A percentile compares a stretch with the other conserved stretches of the same genome.
Evolutionary conservation across 192 early-diverging fungal genomes (phyloP).

Genomic region (Gamsiella multidivaricata): DNA sequence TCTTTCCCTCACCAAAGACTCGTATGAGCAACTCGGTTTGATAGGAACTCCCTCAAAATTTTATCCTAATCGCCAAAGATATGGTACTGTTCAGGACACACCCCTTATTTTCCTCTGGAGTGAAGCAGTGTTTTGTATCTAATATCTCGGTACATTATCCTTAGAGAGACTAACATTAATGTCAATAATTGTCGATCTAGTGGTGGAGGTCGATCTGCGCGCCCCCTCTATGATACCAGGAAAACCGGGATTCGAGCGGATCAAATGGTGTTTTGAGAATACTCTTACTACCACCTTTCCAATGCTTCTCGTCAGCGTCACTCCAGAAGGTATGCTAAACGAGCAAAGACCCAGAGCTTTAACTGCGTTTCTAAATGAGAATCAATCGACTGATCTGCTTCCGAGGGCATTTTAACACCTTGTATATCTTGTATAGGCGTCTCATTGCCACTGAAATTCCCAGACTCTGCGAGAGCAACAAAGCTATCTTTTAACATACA

Average conservation of each 20-base stretch:
- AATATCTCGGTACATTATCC: too few relatives aligned
- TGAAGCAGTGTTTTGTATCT: too few relatives aligned
- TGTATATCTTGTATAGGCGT: not conserved
- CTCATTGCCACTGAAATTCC: constrained; percentile 49
- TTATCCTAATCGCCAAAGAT: constrained; percentile 40
- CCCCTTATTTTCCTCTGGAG: not conserved
- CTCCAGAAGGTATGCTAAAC: constrained; percentile 23
- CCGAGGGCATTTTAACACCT: not conserved
- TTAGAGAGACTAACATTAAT: too few relatives aligned
- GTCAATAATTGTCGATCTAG: constrained; percentile 20
- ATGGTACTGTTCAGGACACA: constrained; percentile 22
- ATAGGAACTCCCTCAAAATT: constrained; percentile 50
- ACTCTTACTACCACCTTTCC: constrained; percentile 38
- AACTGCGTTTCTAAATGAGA: too few relatives aligned
- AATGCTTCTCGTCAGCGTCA: constrained; percentile 47
- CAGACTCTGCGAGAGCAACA: constrained; percentile 12
- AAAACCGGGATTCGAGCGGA: constrained; percentile 56
- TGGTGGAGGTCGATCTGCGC: constrained; percentile 48
- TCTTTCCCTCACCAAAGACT: constrained; percentile 56
- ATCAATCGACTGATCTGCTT: not conserved
- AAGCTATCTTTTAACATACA: constrained; percentile 19
- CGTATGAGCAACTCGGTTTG: constrained; percentile 58
- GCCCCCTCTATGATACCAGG: constrained; percentile 54
- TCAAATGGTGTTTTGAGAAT: constrained; percentile 63
- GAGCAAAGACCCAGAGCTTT: not conserved